Percentiles rank a stretch among this genome's conserved stretches.
Evolutionary conservation across 108 stramenopile genomes (phyloP).

Genomic region (Seminavis robusta): DNA sequence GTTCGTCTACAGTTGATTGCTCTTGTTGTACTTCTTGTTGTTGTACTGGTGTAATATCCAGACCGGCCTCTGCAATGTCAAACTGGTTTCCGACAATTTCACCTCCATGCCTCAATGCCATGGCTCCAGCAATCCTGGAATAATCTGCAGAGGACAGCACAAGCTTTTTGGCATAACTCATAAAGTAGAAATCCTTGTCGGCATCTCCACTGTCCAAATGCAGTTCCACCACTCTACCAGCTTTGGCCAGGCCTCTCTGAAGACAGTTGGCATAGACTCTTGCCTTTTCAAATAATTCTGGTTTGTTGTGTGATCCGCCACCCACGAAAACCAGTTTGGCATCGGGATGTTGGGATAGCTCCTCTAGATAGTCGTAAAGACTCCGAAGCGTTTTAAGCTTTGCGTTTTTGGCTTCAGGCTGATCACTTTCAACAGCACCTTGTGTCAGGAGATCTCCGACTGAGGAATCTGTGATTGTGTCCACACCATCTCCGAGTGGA

Average conservation of each 20-base stretch:
- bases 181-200: too few species aligned
- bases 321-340: too few species aligned
- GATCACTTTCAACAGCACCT: slow-evolving; percentile 4
- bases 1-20: too few species aligned
- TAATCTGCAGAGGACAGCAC: slow-evolving; percentile 10
- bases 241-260: background rate
- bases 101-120: slow-evolving; percentile 9
- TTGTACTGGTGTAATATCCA: too few species aligned
- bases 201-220: slow-evolving; percentile 8
- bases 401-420: slow-evolving; percentile 15
- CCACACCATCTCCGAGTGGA: slow-evolving; percentile 18
- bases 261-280: slow-evolving; percentile 13
- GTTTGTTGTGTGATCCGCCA: slow-evolving; percentile 9
- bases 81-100: slow-evolving; percentile 12
- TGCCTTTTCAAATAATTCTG: slow-evolving; percentile 6
- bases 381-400: background rate
- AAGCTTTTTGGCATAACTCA: slow-evolving; percentile 8
- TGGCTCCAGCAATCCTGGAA: slow-evolving; percentile 6
- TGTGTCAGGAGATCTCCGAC: slow-evolving; percentile 10
- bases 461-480: slow-evolving; percentile 9
- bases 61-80: too few species aligned
- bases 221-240: slow-evolving; percentile 7
- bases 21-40: too few species aligned
- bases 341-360: too few species aligned
- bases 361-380: slow-evolving; percentile 4